phyloP scores from a whole-genome alignment of 1,284 basidiomycete genomes.

The Pseudozyma pruni region DNA sequence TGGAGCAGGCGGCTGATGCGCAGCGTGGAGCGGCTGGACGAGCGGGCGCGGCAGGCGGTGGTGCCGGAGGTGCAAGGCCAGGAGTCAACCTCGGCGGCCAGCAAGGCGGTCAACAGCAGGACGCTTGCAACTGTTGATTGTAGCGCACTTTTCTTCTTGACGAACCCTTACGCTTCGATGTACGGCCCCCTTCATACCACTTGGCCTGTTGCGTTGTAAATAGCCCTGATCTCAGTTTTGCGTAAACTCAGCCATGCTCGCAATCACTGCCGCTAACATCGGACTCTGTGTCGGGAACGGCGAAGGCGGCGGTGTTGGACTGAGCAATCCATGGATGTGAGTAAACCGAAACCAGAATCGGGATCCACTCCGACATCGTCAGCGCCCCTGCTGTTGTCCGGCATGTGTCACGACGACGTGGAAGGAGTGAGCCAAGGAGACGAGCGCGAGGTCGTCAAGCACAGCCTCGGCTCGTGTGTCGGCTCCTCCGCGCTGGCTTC shows the following conservation, averaged over 20 bases:
- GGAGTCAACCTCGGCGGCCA: constrained; percentile 53
- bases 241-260: not conserved
- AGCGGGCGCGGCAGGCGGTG: constrained; percentile 26
- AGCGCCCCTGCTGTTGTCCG: no score
- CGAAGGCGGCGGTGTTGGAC: no score
- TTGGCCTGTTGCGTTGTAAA: constrained; percentile 7
- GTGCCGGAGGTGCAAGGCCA: constrained; percentile 38
- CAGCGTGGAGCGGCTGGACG: constrained; percentile 37
- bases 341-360: no score
- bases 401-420: not conserved
- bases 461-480: constrained; percentile 11
- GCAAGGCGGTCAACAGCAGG: constrained; percentile 43
- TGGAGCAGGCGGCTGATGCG: constrained; percentile 56
- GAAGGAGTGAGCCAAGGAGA: not conserved
- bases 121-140: constrained; percentile 55
- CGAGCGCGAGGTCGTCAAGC: constrained; percentile 12
- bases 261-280: no score
- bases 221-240: not conserved
- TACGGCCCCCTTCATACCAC: constrained; percentile 17
- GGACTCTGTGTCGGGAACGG: not conserved
- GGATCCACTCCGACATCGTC: no score
- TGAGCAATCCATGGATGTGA: no score
- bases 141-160: not conserved
- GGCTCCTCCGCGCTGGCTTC: no score
- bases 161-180: constrained; percentile 17